Conservation (phyloP, 805 yeast species). For the Danielia oregonensis region DNA sequence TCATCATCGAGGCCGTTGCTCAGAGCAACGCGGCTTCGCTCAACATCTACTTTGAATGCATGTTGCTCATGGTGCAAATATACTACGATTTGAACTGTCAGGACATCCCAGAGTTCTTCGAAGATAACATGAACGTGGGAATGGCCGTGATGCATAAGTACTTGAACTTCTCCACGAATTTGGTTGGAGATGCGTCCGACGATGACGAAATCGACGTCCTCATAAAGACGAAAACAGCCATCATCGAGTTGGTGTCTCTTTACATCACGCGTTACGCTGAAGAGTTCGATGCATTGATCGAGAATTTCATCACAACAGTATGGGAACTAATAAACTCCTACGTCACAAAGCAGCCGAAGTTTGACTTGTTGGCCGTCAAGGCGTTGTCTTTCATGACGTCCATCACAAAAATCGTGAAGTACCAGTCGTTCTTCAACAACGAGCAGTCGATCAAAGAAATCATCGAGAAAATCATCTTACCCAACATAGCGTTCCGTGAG, state of each 20-base stretch:
- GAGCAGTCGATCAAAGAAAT: slow-evolving; percentile 65
- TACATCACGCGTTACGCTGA: slow-evolving; percentile 92
- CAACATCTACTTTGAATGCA: slow-evolving; percentile 59
- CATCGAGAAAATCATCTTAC: slow-evolving; percentile 78
- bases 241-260: slow-evolving; percentile 78
- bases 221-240: slow-evolving; percentile 72
- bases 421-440: slow-evolving; percentile 48
- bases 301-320: slow-evolving; percentile 72
- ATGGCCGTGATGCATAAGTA: slow-evolving; percentile 84
- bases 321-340: slow-evolving; percentile 70
- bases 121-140: slow-evolving; percentile 75
- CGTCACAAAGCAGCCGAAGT: slow-evolving; percentile 67
- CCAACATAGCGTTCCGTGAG: slow-evolving; percentile 82
- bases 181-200: slow-evolving; percentile 51
- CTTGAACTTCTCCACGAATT: slow-evolving; percentile 53
- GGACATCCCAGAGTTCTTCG: slow-evolving; percentile 97
- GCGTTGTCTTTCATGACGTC: slow-evolving; percentile 80
- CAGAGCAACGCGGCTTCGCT: slow-evolving; percentile 47
- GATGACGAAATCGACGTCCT: slow-evolving; percentile 66
- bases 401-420: slow-evolving; percentile 67
- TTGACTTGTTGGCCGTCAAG: slow-evolving; percentile 79
- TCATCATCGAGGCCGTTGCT: slow-evolving; percentile 46
- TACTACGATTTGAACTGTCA: slow-evolving; percentile 95
- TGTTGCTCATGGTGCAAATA: slow-evolving; percentile 70
- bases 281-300: slow-evolving; percentile 75